phyloP scores from a whole-genome alignment of 2,329 filamentous ascomycete species.

The Bimuria novae-zelandiae region DNA sequence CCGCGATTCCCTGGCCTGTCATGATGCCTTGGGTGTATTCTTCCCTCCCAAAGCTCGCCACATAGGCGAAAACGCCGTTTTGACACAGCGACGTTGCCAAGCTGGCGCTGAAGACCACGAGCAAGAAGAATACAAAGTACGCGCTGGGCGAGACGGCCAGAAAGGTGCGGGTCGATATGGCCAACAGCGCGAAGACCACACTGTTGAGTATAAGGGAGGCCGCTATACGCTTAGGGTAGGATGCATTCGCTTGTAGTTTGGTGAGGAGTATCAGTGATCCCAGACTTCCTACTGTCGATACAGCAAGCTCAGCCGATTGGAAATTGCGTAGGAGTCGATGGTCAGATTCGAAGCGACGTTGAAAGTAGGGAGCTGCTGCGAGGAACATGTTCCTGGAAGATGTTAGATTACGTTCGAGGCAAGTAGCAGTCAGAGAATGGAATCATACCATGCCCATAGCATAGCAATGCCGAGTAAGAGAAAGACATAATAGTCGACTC shows the following conservation, averaged over 20 bases:
- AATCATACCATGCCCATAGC: slow-evolving; percentile 89
- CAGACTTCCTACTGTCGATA: slow-evolving; percentile 84
- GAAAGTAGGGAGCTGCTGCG: slow-evolving; percentile 91
- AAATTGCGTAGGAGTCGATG: slow-evolving; percentile 78
- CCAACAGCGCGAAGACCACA: slow-evolving; percentile 75
- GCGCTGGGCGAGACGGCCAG: slow-evolving; percentile 62
- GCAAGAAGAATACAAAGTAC: slow-evolving; percentile 82
- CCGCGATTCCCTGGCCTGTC: slow-evolving; percentile 89
- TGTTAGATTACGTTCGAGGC: slow-evolving; percentile 19
- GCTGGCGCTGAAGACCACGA: slow-evolving; percentile 79
- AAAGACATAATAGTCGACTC: slow-evolving; percentile 85
- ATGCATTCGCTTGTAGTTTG: slow-evolving; percentile 78
- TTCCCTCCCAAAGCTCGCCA: slow-evolving; percentile 78
- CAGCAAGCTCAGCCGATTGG: slow-evolving; percentile 85
- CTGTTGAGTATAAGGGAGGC: slow-evolving; percentile 76
- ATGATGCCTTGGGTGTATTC: slow-evolving; percentile 97
- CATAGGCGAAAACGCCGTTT: slow-evolving; percentile 93
- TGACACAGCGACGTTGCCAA: slow-evolving; percentile 84
- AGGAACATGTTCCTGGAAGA: slow-evolving; percentile 95
- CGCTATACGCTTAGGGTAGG: slow-evolving; percentile 86
- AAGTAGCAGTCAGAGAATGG: background rate
- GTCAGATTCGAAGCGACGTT: slow-evolving; percentile 74
- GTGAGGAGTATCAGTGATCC: slow-evolving; percentile 75
- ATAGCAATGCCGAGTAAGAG: slow-evolving; percentile 85
- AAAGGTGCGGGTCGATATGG: slow-evolving; percentile 75